phyloP scores from a whole-genome alignment of 495 filamentous ascomycete genomes.

The Aspergillus mulundensis region DNA sequence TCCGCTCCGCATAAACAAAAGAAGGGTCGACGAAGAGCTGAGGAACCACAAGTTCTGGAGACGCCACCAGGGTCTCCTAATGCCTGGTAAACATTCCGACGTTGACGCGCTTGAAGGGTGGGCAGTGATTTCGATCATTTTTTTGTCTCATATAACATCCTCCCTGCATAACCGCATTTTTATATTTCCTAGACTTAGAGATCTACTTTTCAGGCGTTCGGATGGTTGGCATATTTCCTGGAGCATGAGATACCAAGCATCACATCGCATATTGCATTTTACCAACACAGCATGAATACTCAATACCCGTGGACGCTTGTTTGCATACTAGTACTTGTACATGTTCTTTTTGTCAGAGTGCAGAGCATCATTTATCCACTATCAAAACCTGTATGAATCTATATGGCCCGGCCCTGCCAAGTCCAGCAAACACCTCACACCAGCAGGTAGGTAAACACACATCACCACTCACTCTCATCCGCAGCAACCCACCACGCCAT shows the following conservation, averaged over 20 bases:
- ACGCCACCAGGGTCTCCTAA: conserved; percentile 1
- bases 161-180: neutral
- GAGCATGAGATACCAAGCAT: conserved; percentile 32
- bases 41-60: neutral
- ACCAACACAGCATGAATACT: neutral
- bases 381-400: conserved; percentile 7
- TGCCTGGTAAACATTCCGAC: neutral
- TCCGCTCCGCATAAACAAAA: neutral
- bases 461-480: conserved; percentile 38
- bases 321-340: neutral
- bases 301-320: conserved; percentile 9
- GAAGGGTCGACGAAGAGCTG: neutral
- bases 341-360: neutral
- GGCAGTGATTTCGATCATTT: neutral
- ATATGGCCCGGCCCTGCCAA: neutral
- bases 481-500: conserved; percentile 49
- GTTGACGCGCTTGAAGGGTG: neutral
- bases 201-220: conserved; percentile 8
- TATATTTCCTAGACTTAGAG: neutral
- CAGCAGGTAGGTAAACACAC: neutral
- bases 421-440: neutral
- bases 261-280: conserved; percentile 11
- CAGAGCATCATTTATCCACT: neutral
- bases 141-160: neutral
- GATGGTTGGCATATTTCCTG: conserved; percentile 7